Base-by-base conservation (phyloP, 371 early-diverging fungal genomes). In the Blakeslea trispora region DNA sequence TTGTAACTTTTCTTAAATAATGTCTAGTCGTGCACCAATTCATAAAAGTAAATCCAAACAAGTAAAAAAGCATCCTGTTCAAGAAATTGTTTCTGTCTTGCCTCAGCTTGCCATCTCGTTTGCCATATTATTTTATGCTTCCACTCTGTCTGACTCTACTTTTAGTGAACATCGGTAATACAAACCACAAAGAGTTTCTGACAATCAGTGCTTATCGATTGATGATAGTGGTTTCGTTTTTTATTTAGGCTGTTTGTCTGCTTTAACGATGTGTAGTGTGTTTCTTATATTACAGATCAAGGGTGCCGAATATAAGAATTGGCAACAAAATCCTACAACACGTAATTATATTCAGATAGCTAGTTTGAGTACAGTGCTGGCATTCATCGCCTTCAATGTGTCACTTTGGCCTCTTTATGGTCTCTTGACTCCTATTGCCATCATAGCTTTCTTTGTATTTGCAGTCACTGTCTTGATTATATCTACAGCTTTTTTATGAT, bases 231-330 rank as follows among this genome's bases (percentile, higher is more conserved):
- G 66, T 0, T 19, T 24, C 13, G 1, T 49, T 19, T 61, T 60
- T 45, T 53, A 56, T 24, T 39, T 60, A 31, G 56, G 61, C 9
- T 44, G 45, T 23, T 3, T 53, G n/a, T 40, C 60, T 13, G 44
- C 39, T 10, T 18, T 42, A 4, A 15, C 35, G 21, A 51, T 65
- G 17, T 60, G 55, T 44, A n/a, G 31, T 3, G 35, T 61, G 6
- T 65, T 65, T 41, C 22, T 53, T 15, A 22, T 53, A 24, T 40
- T 65, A 23, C 66, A 65, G 39, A 8, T 60, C 5, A 43, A 53
- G 45, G 61, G 61, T 17, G 61, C 54, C 11, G 61, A 65, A 45
- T 65, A 60, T 35, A 60, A 57, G 28, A 65, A 65, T 44, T 65
- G 66, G 66, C 53, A 65, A 24, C 57, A 65, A 34, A 44, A 56